A percentile compares a stretch with the other conserved stretches of the same genome.
These are phyloP conservation scores for Neonectria magnoliae DNA, from an alignment of 2,329 filamentous ascomycete species.

Conservation along the genomic window DNA sequence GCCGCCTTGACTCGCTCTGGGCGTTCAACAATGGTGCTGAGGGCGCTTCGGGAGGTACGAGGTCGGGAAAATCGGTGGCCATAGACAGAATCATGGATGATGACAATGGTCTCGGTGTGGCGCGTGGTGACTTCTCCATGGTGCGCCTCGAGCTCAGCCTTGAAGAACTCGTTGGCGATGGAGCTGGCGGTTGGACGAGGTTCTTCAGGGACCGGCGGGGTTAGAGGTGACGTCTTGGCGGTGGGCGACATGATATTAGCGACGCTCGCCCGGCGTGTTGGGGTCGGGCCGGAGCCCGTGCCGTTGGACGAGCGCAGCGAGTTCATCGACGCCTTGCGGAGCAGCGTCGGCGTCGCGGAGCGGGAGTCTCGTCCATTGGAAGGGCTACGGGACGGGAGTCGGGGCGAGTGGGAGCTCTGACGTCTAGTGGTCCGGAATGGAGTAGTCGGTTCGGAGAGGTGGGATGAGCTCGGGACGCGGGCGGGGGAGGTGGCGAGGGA, in stretches of 20 bases:
- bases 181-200: constrained; percentile 59
- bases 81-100: constrained; percentile 94
- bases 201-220: constrained; percentile 47
- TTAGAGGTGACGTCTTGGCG: constrained; percentile 49
- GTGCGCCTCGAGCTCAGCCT: constrained; percentile 73
- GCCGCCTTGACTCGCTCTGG: constrained; percentile 90
- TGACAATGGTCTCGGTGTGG: constrained; percentile 75
- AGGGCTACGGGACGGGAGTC: constrained; percentile 54
- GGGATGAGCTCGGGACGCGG: constrained; percentile 41
- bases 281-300: constrained; percentile 48
- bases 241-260: constrained; percentile 57
- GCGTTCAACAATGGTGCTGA: constrained; percentile 89
- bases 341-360: constrained; percentile 60
- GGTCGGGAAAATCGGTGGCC: constrained; percentile 91
- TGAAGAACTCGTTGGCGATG: constrained; percentile 75
- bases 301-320: constrained; percentile 63
- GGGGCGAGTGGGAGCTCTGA: constrained; percentile 41
- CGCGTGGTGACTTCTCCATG: constrained; percentile 56
- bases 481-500: constrained; percentile 51
- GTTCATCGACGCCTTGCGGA: constrained; percentile 67
- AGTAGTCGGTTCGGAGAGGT: constrained; percentile 50
- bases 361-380: constrained; percentile 55
- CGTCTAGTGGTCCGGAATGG: constrained; percentile 53
- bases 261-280: constrained; percentile 61
- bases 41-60: constrained; percentile 74